Conservation (phyloP, 208 protist species). For the Acanthamoeba lenticulata region DNA sequence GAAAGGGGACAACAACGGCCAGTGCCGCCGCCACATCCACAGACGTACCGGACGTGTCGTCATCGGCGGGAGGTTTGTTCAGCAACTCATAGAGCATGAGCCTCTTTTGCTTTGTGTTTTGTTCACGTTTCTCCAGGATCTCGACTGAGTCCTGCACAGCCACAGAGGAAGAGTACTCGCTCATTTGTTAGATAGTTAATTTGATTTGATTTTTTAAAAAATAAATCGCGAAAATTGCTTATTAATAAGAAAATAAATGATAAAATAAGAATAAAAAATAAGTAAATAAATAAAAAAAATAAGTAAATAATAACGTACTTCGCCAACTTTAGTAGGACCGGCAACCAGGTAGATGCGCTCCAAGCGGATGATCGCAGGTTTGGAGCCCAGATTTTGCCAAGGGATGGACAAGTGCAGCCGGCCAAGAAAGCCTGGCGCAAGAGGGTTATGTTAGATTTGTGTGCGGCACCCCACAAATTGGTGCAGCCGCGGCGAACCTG, state of each 20-base stretch:
- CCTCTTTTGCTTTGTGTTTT: conserved; percentile 48
- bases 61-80: conserved; percentile 31
- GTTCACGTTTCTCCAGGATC: conserved; percentile 28
- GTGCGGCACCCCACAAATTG: too few relatives aligned
- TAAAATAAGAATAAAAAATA: too few relatives aligned
- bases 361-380: conserved; percentile 45
- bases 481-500: neutral
- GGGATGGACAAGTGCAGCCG: conserved; percentile 59
- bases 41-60: neutral
- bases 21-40: neutral
- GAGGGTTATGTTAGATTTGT: neutral
- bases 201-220: too few relatives aligned
- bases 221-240: too few relatives aligned
- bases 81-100: conserved; percentile 53
- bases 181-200: too few relatives aligned
- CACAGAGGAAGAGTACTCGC: neutral
- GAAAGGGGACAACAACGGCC: neutral
- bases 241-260: too few relatives aligned
- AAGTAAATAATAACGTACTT: neutral
- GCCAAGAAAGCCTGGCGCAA: neutral
- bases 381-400: conserved; percentile 49
- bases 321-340: conserved; percentile 1
- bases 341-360: conserved; percentile 46
- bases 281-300: too few relatives aligned
- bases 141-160: conserved; percentile 10